Evolutionary conservation across 805 yeast species (phyloP), one percentile per base, ranked within the genome.

Genomic region (Limtongia smithiae): DNA sequence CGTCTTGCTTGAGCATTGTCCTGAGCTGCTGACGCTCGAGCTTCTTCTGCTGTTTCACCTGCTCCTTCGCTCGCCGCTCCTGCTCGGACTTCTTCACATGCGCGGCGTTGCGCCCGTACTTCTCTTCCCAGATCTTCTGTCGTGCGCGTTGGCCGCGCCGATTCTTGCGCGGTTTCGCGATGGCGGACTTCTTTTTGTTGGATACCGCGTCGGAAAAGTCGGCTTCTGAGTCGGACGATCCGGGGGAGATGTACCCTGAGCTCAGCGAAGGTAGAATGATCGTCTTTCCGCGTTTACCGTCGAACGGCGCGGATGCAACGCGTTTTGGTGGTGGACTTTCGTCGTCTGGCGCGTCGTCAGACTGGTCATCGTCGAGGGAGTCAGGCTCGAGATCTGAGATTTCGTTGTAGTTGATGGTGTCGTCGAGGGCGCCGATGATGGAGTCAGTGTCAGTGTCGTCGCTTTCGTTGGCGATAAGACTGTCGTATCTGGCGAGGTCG

Each of bases 91-190:
- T 77, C 62, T 78, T 73, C 21, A 90, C 77, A 66, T 93, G 98
- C 48, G 80, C 82, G n/a, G 98, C 98, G 22, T 73, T 71, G 17
- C 67, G 66, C 24, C 97, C 97, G 64, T 74, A 93, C 66, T 93
- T 91, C 69, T 78, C 72, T 64, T 89, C 98, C 97, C 97, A 93
- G 44, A 93, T 88, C 73, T 85, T 84, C 66, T 91, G 93, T 70
- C 98, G 81, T 1, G 97, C 98, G 52, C 97, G 76, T 71, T 93
- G 98, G 22, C 98, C 98, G 67, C 97, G 80, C 70, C 98, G 77
- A 67, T 93, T 93, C 61, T 89, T 88, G 55, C 91, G 77, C 54
- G 67, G 69, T 17, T 57, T 56, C 31, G 49, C 45, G 5, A 64
- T 53, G 3, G 44, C 51, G 7, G 15, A 57, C 54, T 27, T 51